These are phyloP conservation scores for Globisporangium abappressorium DNA, from an alignment of 352 stramenopile species.

Conservation along the genomic window DNA sequence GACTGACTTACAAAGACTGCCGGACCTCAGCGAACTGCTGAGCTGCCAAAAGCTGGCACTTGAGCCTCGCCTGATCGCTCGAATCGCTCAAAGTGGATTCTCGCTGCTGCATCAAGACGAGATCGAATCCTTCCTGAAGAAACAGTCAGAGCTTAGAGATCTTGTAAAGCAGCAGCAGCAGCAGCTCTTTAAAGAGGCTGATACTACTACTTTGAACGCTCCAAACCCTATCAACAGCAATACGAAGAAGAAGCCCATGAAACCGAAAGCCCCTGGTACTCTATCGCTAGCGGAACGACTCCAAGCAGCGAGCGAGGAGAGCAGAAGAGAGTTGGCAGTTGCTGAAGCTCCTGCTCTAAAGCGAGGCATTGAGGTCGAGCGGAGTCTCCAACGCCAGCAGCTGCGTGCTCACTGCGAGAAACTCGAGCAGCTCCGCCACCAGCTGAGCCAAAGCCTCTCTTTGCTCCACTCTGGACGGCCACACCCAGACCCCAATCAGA, in stretches of 20 bases:
- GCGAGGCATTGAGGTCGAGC: slow-evolving; percentile 11
- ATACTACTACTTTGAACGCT: neutral
- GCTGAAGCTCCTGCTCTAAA: neutral
- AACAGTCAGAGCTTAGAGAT: neutral
- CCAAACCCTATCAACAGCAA: neutral
- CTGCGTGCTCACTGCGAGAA: slow-evolving; percentile 22
- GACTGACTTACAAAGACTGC: neutral
- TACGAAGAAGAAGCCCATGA: neutral
- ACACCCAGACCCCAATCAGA: slow-evolving; percentile 39
- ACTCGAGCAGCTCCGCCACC: slow-evolving; percentile 30
- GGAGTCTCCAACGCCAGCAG: slow-evolving; percentile 22
- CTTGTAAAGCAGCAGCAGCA: neutral
- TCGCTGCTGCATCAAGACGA: slow-evolving; percentile 2
- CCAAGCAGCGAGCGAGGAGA: slow-evolving; percentile 11
- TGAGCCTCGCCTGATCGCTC: neutral
- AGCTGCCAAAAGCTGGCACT: slow-evolving; percentile 2
- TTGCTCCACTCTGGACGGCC: slow-evolving; percentile 37
- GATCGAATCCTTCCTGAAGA: neutral
- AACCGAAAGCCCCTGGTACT: neutral
- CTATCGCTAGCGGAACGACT: slow-evolving; percentile 13
- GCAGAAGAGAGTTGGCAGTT: neutral
- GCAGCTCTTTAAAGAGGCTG: neutral
- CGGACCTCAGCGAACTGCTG: neutral
- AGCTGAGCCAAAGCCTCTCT: slow-evolving; percentile 31
- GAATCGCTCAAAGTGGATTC: slow-evolving; percentile 3